These are phyloP conservation scores for Gymnopilus dilepis DNA, from an alignment of 768 basidiomycete genomes.

Conservation along the genomic window DNA sequence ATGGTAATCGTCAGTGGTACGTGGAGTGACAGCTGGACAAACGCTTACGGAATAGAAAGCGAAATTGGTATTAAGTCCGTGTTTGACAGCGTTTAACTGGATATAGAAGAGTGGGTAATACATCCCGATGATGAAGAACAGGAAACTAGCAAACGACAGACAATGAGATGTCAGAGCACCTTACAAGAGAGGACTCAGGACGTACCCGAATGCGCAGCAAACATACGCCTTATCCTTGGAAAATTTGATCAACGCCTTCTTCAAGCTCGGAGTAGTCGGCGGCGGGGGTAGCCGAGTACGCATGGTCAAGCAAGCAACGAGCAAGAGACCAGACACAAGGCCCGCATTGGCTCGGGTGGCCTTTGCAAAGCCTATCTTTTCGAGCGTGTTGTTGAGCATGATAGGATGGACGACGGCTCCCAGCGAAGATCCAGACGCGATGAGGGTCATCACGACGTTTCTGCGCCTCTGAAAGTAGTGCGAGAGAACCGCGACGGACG, in stretches of 20 bases:
- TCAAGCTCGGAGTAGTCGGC: not conserved
- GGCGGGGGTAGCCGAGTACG: slow-evolving; percentile 15
- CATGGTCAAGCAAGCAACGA: slow-evolving; percentile 14
- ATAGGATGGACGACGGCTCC: slow-evolving; percentile 17
- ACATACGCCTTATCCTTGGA: slow-evolving; percentile 18
- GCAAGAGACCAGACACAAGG: slow-evolving; percentile 8
- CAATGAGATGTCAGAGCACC: not conserved
- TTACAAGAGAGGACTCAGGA: not conserved
- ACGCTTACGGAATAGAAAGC: slow-evolving; percentile 14
- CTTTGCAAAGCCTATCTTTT: slow-evolving; percentile 11
- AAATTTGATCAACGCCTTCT: slow-evolving; percentile 12
- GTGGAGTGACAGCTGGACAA: not conserved
- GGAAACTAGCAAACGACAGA: slow-evolving; percentile 5
- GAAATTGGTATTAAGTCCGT: slow-evolving; percentile 4
- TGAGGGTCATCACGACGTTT: slow-evolving; percentile 11
- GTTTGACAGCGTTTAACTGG: slow-evolving; percentile 13
- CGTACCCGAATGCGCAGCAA: slow-evolving; percentile 13
- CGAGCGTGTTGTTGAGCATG: slow-evolving; percentile 17
- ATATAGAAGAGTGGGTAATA: slow-evolving; percentile 19
- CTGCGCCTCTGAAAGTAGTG: slow-evolving; percentile 18
- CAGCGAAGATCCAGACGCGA: slow-evolving; percentile 15
- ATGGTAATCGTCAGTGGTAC: no score
- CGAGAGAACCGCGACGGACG: slow-evolving; percentile 13
- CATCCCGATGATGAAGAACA: slow-evolving; percentile 14
- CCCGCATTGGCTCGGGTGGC: slow-evolving; percentile 15